A percentile compares a stretch with the other conserved stretches of the same genome.
Evolutionary conservation across 2,329 filamentous ascomycete species (phyloP).

Genomic region (Aspergillus intermedius): DNA sequence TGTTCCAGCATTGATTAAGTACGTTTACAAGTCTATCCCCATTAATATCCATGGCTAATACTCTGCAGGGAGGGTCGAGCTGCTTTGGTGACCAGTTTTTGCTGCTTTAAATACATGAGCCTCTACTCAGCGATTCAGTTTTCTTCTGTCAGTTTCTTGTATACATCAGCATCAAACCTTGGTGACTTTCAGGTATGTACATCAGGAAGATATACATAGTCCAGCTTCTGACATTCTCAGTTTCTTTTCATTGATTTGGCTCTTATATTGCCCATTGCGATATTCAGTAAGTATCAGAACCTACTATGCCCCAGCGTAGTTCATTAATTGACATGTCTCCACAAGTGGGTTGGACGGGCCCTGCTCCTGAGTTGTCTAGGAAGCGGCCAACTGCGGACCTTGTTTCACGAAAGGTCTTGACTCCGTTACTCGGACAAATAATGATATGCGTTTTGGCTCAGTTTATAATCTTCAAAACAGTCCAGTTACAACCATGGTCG

Average conservation of each 20-base stretch:
- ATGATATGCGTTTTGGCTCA: slow-evolving; percentile 72
- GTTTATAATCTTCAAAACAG: slow-evolving; percentile 63
- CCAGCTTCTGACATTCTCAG: slow-evolving; percentile 27
- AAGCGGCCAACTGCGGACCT: slow-evolving; percentile 90
- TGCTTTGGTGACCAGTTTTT: slow-evolving; percentile 95
- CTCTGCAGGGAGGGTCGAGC: slow-evolving; percentile 72
- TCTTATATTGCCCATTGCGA: slow-evolving; percentile 89
- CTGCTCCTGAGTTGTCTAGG: slow-evolving; percentile 66
- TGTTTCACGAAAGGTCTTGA: slow-evolving; percentile 86
- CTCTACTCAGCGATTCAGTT: slow-evolving; percentile 99
- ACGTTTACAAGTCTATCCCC: slow-evolving; percentile 17
- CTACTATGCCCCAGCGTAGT: background rate
- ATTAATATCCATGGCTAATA: slow-evolving; percentile 10
- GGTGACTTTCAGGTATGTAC: slow-evolving; percentile 76
- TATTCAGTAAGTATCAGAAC: slow-evolving; percentile 65
- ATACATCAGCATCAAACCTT: slow-evolving; percentile 85
- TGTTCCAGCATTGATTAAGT: slow-evolving; percentile 84
- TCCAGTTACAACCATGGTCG: slow-evolving; percentile 73
- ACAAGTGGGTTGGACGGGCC: slow-evolving; percentile 85
- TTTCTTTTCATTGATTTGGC: slow-evolving; percentile 93
- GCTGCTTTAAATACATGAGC: slow-evolving; percentile 99
- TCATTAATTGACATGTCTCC: background rate
- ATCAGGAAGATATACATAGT: background rate
- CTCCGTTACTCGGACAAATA: slow-evolving; percentile 84
- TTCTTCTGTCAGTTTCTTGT: slow-evolving; percentile 92